Percentiles rank a stretch among this genome's conserved stretches.
Evolutionary conservation across 345 rosid genomes (phyloP).

Genomic region (Draba incana): DNA sequence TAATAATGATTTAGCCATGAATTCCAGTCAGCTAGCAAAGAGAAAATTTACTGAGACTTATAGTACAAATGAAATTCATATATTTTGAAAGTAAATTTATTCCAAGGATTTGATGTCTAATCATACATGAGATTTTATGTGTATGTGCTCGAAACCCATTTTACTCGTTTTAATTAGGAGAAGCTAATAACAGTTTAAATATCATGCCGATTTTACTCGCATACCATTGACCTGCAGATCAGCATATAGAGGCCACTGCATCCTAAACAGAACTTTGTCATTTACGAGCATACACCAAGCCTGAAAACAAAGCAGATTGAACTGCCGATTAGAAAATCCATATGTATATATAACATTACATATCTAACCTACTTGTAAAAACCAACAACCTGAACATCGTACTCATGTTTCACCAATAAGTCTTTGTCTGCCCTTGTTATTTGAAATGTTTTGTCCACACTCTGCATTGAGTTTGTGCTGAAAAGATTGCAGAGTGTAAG

Average conservation of each 20-base stretch:
- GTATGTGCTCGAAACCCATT: slow-evolving; percentile 2
- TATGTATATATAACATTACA: background rate
- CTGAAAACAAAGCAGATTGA: slow-evolving; percentile 43
- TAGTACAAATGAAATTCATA: background rate
- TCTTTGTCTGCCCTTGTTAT: slow-evolving; percentile 73
- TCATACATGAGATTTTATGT: slow-evolving; percentile 2
- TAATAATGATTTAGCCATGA: slow-evolving; percentile 14
- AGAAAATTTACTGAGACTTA: background rate
- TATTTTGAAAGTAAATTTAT: background rate
- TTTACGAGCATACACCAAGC: slow-evolving; percentile 99
- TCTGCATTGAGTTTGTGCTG: slow-evolving; percentile 74
- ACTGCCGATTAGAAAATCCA: slow-evolving; percentile 26
- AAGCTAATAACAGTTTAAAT: slow-evolving; percentile 15
- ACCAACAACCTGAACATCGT: slow-evolving; percentile 73
- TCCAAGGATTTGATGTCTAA: slow-evolving; percentile 10
- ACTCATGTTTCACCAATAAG: slow-evolving; percentile 63
- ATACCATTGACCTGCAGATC: slow-evolving; percentile 97
- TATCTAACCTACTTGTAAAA: slow-evolving; percentile 19
- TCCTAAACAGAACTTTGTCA: slow-evolving; percentile 94
- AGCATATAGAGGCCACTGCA: slow-evolving; percentile 98
- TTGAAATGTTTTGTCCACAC: slow-evolving; percentile 70
- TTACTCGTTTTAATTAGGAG: slow-evolving; percentile 11
- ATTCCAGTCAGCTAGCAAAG: slow-evolving; percentile 19
- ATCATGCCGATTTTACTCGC: slow-evolving; percentile 17
- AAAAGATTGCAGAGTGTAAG: slow-evolving; percentile 30